Conservation (phyloP, 129 eudicot genomes). For the Tanacetum coccineum region DNA sequence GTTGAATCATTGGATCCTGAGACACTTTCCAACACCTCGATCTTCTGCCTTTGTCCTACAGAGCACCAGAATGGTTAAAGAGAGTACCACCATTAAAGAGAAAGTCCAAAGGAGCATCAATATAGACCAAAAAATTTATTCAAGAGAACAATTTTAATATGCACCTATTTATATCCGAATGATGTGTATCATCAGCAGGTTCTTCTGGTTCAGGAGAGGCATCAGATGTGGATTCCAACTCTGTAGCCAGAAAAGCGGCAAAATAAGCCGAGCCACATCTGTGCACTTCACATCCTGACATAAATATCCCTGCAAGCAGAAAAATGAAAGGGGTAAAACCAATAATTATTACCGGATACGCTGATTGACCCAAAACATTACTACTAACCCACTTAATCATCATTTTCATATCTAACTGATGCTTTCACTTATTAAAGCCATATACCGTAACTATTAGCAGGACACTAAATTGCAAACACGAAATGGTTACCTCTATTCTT, state of each 20-base stretch:
- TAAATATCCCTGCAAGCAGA: too few relatives aligned
- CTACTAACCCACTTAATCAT: too few relatives aligned
- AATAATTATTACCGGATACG: too few relatives aligned
- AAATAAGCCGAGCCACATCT: too few relatives aligned
- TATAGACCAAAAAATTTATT: background rate
- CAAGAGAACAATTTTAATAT: background rate
- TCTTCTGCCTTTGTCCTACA: constrained; percentile 52
- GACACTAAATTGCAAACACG: too few relatives aligned
- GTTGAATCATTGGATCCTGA: constrained; percentile 28
- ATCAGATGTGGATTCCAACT: constrained; percentile 46
- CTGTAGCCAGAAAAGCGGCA: constrained; percentile 41
- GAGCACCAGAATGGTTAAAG: background rate
- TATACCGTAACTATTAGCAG: too few relatives aligned
- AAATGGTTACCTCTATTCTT: too few relatives aligned
- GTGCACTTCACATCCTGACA: too few relatives aligned
- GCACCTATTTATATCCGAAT: constrained; percentile 28
- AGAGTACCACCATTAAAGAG: background rate
- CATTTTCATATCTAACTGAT: too few relatives aligned
- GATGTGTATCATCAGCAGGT: constrained; percentile 19
- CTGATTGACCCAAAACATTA: too few relatives aligned
- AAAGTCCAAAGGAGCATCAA: constrained; percentile 6
- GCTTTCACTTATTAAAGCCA: too few relatives aligned
- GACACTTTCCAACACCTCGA: constrained; percentile 35
- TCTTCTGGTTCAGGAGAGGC: constrained; percentile 34
- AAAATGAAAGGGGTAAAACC: too few relatives aligned